phyloP scores from a whole-genome alignment of 139 green algal genomes.

The Coelastrella sp. region DNA sequence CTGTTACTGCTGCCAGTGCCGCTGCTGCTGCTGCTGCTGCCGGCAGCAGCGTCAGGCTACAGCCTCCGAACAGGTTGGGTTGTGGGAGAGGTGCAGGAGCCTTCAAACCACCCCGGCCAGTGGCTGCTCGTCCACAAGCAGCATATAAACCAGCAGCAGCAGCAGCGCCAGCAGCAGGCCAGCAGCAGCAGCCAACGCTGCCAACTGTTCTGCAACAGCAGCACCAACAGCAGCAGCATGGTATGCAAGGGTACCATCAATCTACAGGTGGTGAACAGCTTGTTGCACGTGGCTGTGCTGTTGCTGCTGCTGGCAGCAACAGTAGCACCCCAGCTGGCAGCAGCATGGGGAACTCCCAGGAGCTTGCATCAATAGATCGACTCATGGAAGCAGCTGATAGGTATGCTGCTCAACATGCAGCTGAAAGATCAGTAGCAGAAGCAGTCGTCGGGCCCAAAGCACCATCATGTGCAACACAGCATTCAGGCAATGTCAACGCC shows the following conservation, averaged over 20 bases:
- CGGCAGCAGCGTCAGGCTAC: background rate
- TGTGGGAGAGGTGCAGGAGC: background rate
- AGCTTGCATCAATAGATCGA: background rate
- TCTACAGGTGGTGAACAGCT: no score
- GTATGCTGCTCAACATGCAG: background rate
- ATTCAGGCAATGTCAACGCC: no score
- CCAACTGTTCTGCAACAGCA: background rate
- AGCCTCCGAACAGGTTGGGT: background rate
- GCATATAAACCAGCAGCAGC: background rate
- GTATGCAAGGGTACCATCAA: no score
- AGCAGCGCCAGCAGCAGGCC: background rate
- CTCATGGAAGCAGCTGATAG: slow-evolving; percentile 9
- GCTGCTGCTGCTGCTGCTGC: background rate
- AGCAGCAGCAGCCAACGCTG: background rate
- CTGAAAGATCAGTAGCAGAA: background rate
- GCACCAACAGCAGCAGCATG: background rate
- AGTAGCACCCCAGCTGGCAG: background rate
- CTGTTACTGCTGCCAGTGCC: background rate
- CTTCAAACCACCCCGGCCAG: background rate
- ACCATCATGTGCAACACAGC: no score
- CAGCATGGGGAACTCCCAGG: background rate
- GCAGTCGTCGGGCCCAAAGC: background rate
- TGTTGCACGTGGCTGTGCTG: no score
- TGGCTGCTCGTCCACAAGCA: background rate
- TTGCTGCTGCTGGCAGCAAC: background rate